Base-by-base conservation (phyloP, 2,329 filamentous ascomycete species). In the Monosporascus sp. region DNA sequence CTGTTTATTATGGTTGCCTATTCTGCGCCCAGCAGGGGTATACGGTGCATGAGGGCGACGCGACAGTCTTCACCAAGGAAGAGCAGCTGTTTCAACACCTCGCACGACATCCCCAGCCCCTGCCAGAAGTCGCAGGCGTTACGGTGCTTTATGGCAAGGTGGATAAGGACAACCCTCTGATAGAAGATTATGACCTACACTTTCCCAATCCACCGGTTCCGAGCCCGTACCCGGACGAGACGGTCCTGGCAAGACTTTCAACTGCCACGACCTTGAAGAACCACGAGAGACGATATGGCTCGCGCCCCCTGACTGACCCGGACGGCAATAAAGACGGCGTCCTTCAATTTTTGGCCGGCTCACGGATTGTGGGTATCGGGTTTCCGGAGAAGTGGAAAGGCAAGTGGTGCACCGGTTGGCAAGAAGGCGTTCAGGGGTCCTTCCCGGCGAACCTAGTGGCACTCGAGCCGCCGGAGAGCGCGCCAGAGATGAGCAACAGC, bases 11-110 rank as follows among this genome's bases (percentile, higher is more conserved):
- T 52, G 72, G 64, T 5, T 74, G 73, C 49, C 58, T 75, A 1
- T 75, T 72, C 55, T 75, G 72, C 53, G 64, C 66, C 5, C 65
- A 70, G 22, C 51, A 62, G 3, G 66, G 65, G 1, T 53, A 63
- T 1, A 71, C 70, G 0, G 60, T 66, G 2, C 65, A 65, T n/a
- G 67, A 73, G 27, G 70, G 68, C 47, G 72, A 75, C 52, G 71
- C 73, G 1, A 75, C 72, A 5, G 71, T 74, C 5, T 75, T 75
- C 55, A 60, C 63, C 2, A 64, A 64, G 5, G 52, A 67, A 15
- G 67, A 72, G 15, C 64, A 69, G 35, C 66, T 75, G 8, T 60
- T 75, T 39, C 65, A 63, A 22, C 73, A 75, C 51, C 57, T 75
- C 0, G 63, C 70, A 2, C 65, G 68, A 1, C 73, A 75, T 49